These are phyloP conservation scores for Arthrobotrys megalospora DNA, from an alignment of 2,329 filamentous ascomycete genomes.

Conservation along the genomic window DNA sequence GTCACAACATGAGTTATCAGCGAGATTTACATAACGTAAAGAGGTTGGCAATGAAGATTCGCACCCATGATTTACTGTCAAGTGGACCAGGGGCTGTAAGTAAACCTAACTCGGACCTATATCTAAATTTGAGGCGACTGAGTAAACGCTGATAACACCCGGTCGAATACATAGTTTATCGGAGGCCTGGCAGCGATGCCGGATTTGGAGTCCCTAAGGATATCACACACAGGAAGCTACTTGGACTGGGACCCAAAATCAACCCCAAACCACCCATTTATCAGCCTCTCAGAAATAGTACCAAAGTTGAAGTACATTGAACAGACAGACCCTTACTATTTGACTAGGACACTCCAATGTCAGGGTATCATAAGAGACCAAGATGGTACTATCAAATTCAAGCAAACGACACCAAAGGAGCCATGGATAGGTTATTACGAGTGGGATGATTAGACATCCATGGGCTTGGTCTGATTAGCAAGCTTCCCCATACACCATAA, in stretches of 20 bases:
- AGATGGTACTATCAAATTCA: conserved; percentile 13
- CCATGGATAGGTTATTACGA: conserved; percentile 10
- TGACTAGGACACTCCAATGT: conserved; percentile 30
- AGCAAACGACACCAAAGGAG: background rate
- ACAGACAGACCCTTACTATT: conserved; percentile 43
- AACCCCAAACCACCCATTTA: conserved; percentile 29
- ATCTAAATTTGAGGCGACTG: background rate
- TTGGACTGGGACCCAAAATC: conserved; percentile 19
- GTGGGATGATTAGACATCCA: conserved; percentile 20
- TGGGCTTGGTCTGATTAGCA: too few relatives aligned
- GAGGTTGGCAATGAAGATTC: background rate
- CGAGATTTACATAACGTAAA: conserved; percentile 31
- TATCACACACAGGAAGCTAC: conserved; percentile 17
- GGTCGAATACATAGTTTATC: conserved; percentile 10
- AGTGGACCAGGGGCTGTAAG: background rate
- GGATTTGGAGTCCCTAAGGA: conserved; percentile 5
- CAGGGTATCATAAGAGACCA: background rate
- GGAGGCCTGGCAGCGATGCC: conserved; percentile 15
- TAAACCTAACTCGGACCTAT: background rate
- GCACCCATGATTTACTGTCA: conserved; percentile 15
- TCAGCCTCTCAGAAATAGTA: conserved; percentile 1
- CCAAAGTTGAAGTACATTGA: conserved; percentile 35
- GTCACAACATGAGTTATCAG: conserved; percentile 10
- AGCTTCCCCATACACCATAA: too few relatives aligned
- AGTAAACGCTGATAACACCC: background rate